phyloP scores from a whole-genome alignment of 2,329 filamentous ascomycete genomes.

The Pestalotiopsis sp. region DNA sequence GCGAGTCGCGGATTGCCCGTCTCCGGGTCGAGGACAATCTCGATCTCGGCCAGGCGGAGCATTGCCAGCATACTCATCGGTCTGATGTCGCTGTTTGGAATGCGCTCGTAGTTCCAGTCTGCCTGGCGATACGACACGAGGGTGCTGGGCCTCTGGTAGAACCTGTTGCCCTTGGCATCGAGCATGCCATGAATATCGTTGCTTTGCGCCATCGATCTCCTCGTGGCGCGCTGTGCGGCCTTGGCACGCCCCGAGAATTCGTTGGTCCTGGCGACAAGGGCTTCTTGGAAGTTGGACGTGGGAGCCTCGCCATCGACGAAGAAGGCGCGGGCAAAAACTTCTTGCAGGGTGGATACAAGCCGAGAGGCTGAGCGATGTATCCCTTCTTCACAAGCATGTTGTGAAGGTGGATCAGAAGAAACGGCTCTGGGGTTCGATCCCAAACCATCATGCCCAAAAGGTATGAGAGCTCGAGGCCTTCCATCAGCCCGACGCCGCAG shows the following conservation, averaged over 20 bases:
- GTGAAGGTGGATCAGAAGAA: slow-evolving; percentile 46
- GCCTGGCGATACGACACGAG: slow-evolving; percentile 32
- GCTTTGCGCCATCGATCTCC: neutral
- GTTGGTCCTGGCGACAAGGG: neutral
- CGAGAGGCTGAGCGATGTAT: neutral
- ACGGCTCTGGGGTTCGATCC: slow-evolving; percentile 41
- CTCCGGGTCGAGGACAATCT: neutral
- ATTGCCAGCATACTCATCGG: neutral
- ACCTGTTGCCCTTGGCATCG: slow-evolving; percentile 20
- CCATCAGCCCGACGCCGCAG: slow-evolving; percentile 46
- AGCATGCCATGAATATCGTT: neutral
- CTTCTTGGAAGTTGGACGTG: neutral
- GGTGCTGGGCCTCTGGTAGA: slow-evolving; percentile 37
- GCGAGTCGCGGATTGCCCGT: neutral
- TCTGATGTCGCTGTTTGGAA: slow-evolving; percentile 30
- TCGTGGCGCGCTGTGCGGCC: neutral
- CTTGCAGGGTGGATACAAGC: neutral
- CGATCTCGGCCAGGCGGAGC: neutral
- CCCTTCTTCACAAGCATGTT: slow-evolving; percentile 46
- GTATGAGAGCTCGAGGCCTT: slow-evolving; percentile 44
- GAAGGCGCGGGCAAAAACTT: neutral
- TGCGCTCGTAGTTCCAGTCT: slow-evolving; percentile 37
- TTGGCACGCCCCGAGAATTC: neutral
- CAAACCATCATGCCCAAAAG: slow-evolving; percentile 36
- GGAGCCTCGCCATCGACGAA: neutral